A percentile compares a stretch with the other conserved stretches of the same genome.
Evolutionary conservation across 2,329 filamentous ascomycete genomes (phyloP).

Genomic region (Eurotiales sp.): DNA sequence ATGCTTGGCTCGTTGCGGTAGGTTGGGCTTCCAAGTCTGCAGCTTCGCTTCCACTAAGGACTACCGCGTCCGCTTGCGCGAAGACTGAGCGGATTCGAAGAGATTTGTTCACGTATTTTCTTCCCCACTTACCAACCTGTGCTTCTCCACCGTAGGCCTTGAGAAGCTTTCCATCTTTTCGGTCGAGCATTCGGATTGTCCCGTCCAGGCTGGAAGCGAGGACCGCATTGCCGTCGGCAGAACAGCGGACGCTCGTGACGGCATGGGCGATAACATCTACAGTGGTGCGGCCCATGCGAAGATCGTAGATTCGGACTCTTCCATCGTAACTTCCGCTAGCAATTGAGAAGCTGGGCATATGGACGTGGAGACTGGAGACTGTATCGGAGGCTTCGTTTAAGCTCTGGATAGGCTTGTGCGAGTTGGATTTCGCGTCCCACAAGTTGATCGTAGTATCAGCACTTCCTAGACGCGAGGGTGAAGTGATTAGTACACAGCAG

Average conservation of each 20-base stretch:
- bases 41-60: conserved; percentile 76
- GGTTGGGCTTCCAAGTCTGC: conserved; percentile 18
- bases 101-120: conserved; percentile 58
- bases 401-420: conserved; percentile 41
- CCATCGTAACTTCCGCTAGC: conserved; percentile 80
- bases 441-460: conserved; percentile 42
- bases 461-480: conserved; percentile 30
- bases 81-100: conserved; percentile 72
- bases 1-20: conserved; percentile 23
- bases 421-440: conserved; percentile 40
- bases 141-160: conserved; percentile 61
- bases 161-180: conserved; percentile 67
- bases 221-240: conserved; percentile 68
- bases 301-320: conserved; percentile 74
- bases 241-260: conserved; percentile 72
- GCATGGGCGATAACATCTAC: conserved; percentile 64
- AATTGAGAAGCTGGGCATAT: conserved; percentile 49
- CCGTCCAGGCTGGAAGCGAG: conserved; percentile 74
- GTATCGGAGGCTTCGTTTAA: conserved; percentile 40
- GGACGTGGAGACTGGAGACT: conserved; percentile 38
- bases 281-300: conserved; percentile 67
- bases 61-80: conserved; percentile 71
- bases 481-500: conserved; percentile 2
- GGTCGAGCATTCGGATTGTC: conserved; percentile 75
- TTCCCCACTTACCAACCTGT: conserved; percentile 34